phyloP scores from a whole-genome alignment of 2,329 filamentous ascomycete species.

The Claviceps capensis region DNA sequence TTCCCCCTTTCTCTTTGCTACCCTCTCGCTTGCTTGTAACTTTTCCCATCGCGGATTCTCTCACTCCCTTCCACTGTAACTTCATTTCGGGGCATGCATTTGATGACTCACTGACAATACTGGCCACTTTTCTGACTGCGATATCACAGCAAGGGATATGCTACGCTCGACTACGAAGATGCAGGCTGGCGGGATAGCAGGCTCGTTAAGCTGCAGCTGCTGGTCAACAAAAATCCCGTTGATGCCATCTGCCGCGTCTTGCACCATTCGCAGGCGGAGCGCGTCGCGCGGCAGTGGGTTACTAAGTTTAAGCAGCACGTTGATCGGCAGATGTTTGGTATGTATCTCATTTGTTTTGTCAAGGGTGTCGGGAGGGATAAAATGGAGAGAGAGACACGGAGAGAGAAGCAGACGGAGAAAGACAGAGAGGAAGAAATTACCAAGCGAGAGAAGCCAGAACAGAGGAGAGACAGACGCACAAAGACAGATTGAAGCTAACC shows the following conservation, averaged over 20 bases:
- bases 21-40: no score
- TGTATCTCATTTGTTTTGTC: conserved; percentile 7
- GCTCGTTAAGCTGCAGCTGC: conserved; percentile 77
- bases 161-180: conserved; percentile 92
- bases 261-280: conserved; percentile 66
- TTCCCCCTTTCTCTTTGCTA: background rate
- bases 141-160: conserved; percentile 60
- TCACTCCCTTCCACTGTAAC: no score
- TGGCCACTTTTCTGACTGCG: background rate
- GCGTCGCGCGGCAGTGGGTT: conserved; percentile 78
- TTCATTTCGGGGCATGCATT: no score
- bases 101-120: no score
- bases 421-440: background rate
- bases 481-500: background rate
- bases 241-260: conserved; percentile 90
- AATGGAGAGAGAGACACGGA: no score
- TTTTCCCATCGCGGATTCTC: no score
- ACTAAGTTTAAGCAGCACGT: conserved; percentile 95
- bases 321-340: conserved; percentile 79
- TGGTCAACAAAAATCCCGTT: conserved; percentile 87
- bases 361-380: no score
- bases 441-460: no score
- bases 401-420: background rate
- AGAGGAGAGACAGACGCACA: background rate
- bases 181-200: conserved; percentile 70